Evolutionary conservation across 176 grass and related monocot genomes (phyloP).

Genomic region (Triticum urartu): DNA sequence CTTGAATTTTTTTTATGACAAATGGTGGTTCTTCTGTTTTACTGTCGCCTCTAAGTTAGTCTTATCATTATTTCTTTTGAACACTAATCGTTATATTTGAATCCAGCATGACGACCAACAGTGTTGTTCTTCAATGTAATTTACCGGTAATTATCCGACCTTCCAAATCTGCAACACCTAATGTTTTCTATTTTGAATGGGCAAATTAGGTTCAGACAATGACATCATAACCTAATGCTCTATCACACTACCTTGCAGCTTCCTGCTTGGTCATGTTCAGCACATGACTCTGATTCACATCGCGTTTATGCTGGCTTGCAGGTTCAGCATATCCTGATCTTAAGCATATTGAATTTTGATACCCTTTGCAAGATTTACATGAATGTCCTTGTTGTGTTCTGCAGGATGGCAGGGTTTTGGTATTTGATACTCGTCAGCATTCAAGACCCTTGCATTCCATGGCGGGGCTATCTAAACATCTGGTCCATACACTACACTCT

Average conservation of each 20-base stretch:
- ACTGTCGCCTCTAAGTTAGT: background rate
- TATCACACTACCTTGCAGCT: constrained; percentile 33
- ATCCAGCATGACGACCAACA: constrained; percentile 64
- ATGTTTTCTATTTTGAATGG: no score
- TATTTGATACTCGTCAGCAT: constrained; percentile 72
- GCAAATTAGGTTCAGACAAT: background rate
- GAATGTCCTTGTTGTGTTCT: background rate
- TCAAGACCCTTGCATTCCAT: constrained; percentile 50
- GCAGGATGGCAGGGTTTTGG: constrained; percentile 72
- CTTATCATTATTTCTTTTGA: constrained; percentile 21
- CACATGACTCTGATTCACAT: constrained; percentile 34
- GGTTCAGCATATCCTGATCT: constrained; percentile 33
- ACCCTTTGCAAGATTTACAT: constrained; percentile 16
- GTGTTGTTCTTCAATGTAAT: constrained; percentile 61
- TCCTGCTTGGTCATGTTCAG: constrained; percentile 84
- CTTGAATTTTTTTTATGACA: constrained; percentile 16
- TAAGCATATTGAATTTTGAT: constrained; percentile 26
- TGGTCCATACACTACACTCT: constrained; percentile 74
- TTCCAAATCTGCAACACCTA: background rate
- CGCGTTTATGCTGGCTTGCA: constrained; percentile 82
- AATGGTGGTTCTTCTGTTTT: background rate
- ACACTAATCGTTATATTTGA: constrained; percentile 33
- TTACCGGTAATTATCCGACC: constrained; percentile 69
- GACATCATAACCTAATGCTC: background rate
- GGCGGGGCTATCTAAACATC: constrained; percentile 51